Evolutionary conservation across 1,139 yeast genomes (phyloP), one percentile per base, ranked within the genome.

Genomic region (Hansenula lynferdii): DNA sequence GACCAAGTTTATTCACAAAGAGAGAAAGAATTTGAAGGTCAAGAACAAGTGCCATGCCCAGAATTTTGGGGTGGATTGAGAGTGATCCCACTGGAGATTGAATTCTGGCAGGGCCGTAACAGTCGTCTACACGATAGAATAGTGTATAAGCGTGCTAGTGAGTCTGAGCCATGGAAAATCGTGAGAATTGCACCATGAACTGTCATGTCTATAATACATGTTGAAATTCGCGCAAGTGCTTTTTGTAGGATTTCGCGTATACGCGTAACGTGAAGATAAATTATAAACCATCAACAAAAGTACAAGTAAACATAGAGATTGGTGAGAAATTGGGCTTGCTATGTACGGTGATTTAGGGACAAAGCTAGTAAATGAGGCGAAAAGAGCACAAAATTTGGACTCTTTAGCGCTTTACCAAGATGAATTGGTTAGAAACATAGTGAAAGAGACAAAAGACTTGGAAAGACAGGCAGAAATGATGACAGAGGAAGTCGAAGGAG

Each of bases 21-120:
- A 43, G 78, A 72, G 42, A 64, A 71, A 35, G 71, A 78, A 56
- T 89, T 85, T 51, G 73, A 77, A 44, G 80, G 72, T 35, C 63
- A 65, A 28, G 80, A 78, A 14, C 77, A 76, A 36, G 78, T 92
- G 38, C 94, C 95, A 22, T 85, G 96, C 51, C 98, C 98, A 16
- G 89, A 85, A 24, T 80, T 70, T 58, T 92, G 98, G 98, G 98
- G 98, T 36, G 98, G 98, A 2, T 61, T 92, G 39, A 72, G 96
- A 54, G 72, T 92, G 23, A 79, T 83, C 33, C 98, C 99, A 2
- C 65, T 85, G 39, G 96, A 87, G 56, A 75, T 92, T 50, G 98
- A 92, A 64, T 92, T 92, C 57, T 92, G 97, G 97, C 97, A 92
- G 64, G 98, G 98, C 15, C 77, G 98, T 45, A 72, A 77, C 43